Evolutionary conservation across 2,329 filamentous ascomycete genomes (phyloP).

Genomic region (Xylariaceae sp.): DNA sequence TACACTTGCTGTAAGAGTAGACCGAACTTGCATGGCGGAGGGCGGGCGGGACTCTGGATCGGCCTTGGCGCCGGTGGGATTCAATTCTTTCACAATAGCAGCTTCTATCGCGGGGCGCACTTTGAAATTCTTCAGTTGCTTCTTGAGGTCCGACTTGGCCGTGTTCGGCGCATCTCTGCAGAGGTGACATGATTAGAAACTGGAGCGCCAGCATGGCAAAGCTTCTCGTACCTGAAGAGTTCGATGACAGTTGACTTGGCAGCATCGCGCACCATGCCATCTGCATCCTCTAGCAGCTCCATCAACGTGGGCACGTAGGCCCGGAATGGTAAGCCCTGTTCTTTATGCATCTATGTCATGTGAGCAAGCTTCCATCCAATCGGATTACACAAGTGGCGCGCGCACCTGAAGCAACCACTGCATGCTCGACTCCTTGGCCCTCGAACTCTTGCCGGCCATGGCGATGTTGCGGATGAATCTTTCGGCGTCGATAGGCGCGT

Average conservation of each 20-base stretch:
- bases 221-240: slow-evolving; percentile 63
- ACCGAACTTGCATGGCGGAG: slow-evolving; percentile 35
- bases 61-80: slow-evolving; percentile 41
- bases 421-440: slow-evolving; percentile 80
- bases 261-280: slow-evolving; percentile 77
- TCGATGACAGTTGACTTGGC: slow-evolving; percentile 81
- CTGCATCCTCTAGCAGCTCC: slow-evolving; percentile 82
- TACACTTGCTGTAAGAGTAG: slow-evolving; percentile 46
- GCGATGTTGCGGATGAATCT: slow-evolving; percentile 71
- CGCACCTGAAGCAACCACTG: slow-evolving; percentile 74
- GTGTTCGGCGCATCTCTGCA: slow-evolving; percentile 67
- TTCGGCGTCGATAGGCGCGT: slow-evolving; percentile 69
- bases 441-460: slow-evolving; percentile 72
- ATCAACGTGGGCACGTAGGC: slow-evolving; percentile 78
- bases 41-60: slow-evolving; percentile 38
- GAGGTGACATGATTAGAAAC: slow-evolving; percentile 14
- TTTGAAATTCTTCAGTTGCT: slow-evolving; percentile 75
- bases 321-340: slow-evolving; percentile 74
- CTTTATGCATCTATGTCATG: slow-evolving; percentile 60
- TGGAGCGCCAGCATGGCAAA: neutral
- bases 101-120: slow-evolving; percentile 81
- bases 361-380: slow-evolving; percentile 23
- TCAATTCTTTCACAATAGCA: slow-evolving; percentile 71
- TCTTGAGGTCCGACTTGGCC: slow-evolving; percentile 84
- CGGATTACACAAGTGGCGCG: slow-evolving; percentile 4